These are phyloP conservation scores for Acer negundo DNA, from an alignment of 345 rosid genomes.

Conservation along the genomic window DNA sequence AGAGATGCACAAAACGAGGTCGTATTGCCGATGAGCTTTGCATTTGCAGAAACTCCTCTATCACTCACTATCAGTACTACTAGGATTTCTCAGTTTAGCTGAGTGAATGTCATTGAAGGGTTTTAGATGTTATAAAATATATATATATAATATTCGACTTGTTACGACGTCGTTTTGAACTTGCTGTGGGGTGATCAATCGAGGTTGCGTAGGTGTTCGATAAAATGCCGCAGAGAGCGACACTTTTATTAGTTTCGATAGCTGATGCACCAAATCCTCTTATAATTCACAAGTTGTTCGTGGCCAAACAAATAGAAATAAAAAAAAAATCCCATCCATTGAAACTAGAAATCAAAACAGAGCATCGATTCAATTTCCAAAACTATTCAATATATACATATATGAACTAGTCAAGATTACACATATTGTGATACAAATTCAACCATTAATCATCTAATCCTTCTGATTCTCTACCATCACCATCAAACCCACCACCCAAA, in stretches of 20 bases:
- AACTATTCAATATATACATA: neutral
- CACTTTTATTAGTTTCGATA: too few species aligned
- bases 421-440: neutral
- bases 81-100: neutral
- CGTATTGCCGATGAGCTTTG: constrained; percentile 38
- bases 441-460: neutral
- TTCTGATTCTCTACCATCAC: constrained; percentile 54
- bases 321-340: neutral
- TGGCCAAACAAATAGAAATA: too few species aligned
- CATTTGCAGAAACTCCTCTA: constrained; percentile 26
- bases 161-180: too few species aligned
- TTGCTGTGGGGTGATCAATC: too few species aligned
- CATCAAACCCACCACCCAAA: constrained; percentile 80
- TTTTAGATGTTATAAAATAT: too few species aligned
- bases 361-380: neutral
- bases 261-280: too few species aligned
- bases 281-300: too few species aligned
- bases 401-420: neutral
- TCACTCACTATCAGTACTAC: neutral
- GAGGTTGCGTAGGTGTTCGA: neutral
- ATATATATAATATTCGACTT: too few species aligned
- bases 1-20: constrained; percentile 34
- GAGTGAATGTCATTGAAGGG: too few species aligned
- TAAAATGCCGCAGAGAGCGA: neutral
- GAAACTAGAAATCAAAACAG: neutral